Evolutionary conservation across 2,329 filamentous ascomycete genomes (phyloP).

Genomic region (Aspergillus glaucus): DNA sequence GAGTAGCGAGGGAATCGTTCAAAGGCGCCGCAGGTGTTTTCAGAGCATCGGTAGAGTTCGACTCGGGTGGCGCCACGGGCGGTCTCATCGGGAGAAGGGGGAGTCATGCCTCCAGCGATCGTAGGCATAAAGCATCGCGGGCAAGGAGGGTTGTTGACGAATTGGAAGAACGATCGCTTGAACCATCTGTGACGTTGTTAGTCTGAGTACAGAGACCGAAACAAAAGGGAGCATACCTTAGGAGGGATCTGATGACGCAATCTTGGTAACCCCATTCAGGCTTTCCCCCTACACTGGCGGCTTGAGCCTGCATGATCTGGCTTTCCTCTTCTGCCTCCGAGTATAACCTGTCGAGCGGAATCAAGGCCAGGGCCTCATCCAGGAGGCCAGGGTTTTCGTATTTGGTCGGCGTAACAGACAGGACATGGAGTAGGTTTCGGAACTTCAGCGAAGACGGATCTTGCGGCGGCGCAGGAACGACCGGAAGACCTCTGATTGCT

Average conservation of each 20-base stretch:
- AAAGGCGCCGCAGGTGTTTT: slow-evolving; percentile 64
- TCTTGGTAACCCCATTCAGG: slow-evolving; percentile 97
- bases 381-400: slow-evolving; percentile 95
- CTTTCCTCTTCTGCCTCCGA: slow-evolving; percentile 88
- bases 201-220: slow-evolving; percentile 11
- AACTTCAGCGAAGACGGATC: slow-evolving; percentile 68
- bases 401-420: slow-evolving; percentile 82
- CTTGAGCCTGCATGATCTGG: slow-evolving; percentile 80
- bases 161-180: slow-evolving; percentile 88
- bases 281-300: slow-evolving; percentile 76
- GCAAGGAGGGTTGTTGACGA: slow-evolving; percentile 93
- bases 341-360: slow-evolving; percentile 88
- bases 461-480: slow-evolving; percentile 68
- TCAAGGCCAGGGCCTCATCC: slow-evolving; percentile 80
- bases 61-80: slow-evolving; percentile 82
- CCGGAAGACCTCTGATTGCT: slow-evolving; percentile 54
- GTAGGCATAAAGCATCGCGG: slow-evolving; percentile 75
- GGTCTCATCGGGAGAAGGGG: slow-evolving; percentile 80
- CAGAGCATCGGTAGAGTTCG: slow-evolving; percentile 84
- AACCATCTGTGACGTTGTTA: slow-evolving; percentile 64
- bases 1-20: slow-evolving; percentile 92
- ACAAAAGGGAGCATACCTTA: slow-evolving; percentile 55
- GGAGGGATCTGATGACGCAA: slow-evolving; percentile 81
- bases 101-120: slow-evolving; percentile 72
- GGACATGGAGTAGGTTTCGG: slow-evolving; percentile 71